phyloP scores from a whole-genome alignment of 2,329 filamentous ascomycete genomes.

The Diatrype stigma region DNA sequence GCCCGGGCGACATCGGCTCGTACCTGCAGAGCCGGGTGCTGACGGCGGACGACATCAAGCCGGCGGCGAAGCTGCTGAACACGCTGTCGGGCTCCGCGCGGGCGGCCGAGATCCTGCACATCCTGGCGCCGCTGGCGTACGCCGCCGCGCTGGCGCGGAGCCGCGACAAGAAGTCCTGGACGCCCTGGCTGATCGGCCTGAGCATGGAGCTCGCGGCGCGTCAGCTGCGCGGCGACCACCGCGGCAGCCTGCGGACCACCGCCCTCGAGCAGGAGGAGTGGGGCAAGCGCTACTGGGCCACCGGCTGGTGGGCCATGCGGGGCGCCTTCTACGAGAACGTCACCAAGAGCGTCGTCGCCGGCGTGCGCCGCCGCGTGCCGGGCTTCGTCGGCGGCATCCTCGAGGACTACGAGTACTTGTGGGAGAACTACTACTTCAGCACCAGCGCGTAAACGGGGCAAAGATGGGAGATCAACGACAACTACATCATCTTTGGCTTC shows the following conservation, averaged over 20 bases:
- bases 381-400: constrained; percentile 79
- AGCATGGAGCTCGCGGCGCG: constrained; percentile 82
- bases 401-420: constrained; percentile 95
- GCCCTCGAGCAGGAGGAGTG: constrained; percentile 87
- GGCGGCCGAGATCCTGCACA: constrained; percentile 85
- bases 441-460: constrained; percentile 37
- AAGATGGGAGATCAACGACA: not conserved
- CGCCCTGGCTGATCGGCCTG: constrained; percentile 84
- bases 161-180: constrained; percentile 75
- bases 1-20: constrained; percentile 73
- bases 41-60: constrained; percentile 94
- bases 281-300: constrained; percentile 79
- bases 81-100: constrained; percentile 69
- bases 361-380: constrained; percentile 71
- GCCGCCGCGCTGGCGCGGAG: constrained; percentile 74
- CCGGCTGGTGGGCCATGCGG: constrained; percentile 95
- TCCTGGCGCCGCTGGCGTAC: constrained; percentile 83
- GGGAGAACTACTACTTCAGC: constrained; percentile 96
- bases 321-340: constrained; percentile 96
- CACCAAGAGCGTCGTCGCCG: constrained; percentile 69
- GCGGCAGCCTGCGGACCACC: constrained; percentile 75
- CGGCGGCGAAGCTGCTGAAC: constrained; percentile 81
- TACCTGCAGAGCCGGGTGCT: constrained; percentile 89
- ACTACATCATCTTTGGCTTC: too few relatives aligned
- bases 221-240: constrained; percentile 73